Conservation (phyloP, 768 basidiomycete genomes). For the Xerocomus potaroensis region DNA sequence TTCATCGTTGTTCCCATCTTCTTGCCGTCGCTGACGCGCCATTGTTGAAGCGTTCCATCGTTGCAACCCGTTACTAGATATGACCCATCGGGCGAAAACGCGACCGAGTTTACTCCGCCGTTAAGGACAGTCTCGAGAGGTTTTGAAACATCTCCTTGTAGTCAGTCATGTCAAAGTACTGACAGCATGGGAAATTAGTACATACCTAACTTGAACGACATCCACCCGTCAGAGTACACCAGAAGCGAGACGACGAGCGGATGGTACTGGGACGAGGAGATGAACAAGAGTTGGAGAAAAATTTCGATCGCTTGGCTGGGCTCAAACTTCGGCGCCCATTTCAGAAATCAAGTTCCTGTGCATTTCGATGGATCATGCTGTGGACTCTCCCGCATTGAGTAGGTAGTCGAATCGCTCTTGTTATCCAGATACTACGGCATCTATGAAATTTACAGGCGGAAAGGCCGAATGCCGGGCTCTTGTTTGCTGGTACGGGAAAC, state of each 20-base stretch:
- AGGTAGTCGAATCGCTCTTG: too few relatives aligned
- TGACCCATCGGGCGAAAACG: slow-evolving; percentile 14
- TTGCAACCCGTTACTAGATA: slow-evolving; percentile 10
- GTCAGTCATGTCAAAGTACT: neutral
- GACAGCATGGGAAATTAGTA: neutral
- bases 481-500: too few relatives aligned
- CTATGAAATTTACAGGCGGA: too few relatives aligned
- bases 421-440: too few relatives aligned
- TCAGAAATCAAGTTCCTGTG: neutral
- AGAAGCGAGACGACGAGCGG: neutral
- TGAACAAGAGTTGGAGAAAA: neutral
- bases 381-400: too few relatives aligned
- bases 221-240: neutral
- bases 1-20: slow-evolving; percentile 10
- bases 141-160: slow-evolving; percentile 2
- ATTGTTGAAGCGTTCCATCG: slow-evolving; percentile 12
- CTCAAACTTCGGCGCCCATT: too few relatives aligned
- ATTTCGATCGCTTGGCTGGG: neutral
- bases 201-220: slow-evolving; percentile 5
- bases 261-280: neutral
- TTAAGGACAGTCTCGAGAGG: slow-evolving; percentile 6
- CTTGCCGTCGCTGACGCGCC: slow-evolving; percentile 7
- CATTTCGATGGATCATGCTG: neutral
- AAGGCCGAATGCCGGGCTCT: too few relatives aligned
- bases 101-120: slow-evolving; percentile 6